Evolutionary conservation across 2,329 filamentous ascomycete genomes (phyloP), one percentile per base, ranked within the genome.

Genomic region (Podosphaera fusca): DNA sequence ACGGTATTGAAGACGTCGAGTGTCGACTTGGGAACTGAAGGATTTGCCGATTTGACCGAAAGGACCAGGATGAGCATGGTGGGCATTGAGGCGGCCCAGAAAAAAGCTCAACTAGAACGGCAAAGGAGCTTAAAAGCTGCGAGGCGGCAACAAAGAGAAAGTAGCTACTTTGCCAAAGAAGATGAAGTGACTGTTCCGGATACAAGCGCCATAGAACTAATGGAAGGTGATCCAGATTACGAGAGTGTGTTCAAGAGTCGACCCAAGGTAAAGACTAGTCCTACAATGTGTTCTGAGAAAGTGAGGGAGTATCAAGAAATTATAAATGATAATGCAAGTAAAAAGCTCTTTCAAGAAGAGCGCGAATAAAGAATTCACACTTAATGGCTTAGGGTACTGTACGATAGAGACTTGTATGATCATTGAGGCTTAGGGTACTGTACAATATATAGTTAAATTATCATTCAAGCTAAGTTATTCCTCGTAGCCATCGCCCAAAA

Each of bases 171-270:
- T 42, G 64, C 64, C 0, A 71, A 67, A 33, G 71, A 74, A 4
- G 75, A 79, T 62, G 75, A 73, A 55, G 55, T 60, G 10, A 55
- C 60, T 61, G 58, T 55, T 57, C 69, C 63, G 21, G 61, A 62
- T n/a, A 56, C 64, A 5, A 63, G 63, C 55, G 57, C 59, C 14
- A 59, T 63, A 38, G 64, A 65, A 61, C 70, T 94, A 46, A 81
- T 94, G 58, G 69, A 70, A 47, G 68, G 63, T 34, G 75, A 75
- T 14, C 76, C 77, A 3, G 87, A 94, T 59, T 85, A 87, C 68
- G 83, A 85, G 59, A 84, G 82, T 33, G 82, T 95, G 0, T 95
- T 95, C 67, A 86, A 82, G 70, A 89, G 85, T 61, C 71, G 89
- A 61, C 89, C 89, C 0, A 84, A 81, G 68, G 80, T 95, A 62